phyloP scores from a whole-genome alignment of 2,329 filamentous ascomycete genomes.

The Simplicillium sp. region DNA sequence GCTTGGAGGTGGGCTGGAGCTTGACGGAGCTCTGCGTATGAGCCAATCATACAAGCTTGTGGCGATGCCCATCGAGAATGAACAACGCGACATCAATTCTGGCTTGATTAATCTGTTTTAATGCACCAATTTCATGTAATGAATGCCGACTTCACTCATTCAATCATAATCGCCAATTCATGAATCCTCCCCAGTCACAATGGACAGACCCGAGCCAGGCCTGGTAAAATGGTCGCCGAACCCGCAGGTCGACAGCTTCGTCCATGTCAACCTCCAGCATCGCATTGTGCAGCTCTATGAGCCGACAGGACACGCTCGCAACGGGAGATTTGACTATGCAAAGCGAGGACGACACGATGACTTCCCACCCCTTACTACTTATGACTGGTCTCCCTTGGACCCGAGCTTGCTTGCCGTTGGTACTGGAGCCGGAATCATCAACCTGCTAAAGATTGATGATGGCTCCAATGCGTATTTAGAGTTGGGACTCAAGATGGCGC shows the following conservation, averaged over 20 bases:
- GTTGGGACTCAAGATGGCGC: constrained; percentile 63
- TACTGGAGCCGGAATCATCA: constrained; percentile 65
- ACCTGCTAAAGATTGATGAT: constrained; percentile 63
- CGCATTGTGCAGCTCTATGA: constrained; percentile 54
- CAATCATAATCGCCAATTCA: constrained; percentile 3
- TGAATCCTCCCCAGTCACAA: constrained; percentile 12
- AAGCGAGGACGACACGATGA: constrained; percentile 52
- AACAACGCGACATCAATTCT: too few species aligned
- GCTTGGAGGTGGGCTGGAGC: too few species aligned
- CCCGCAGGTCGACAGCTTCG: constrained; percentile 46
- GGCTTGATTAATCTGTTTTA: too few species aligned
- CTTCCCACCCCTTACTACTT: constrained; percentile 53
- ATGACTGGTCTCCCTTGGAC: constrained; percentile 57
- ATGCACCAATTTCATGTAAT: too few species aligned
- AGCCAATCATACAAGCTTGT: too few species aligned
- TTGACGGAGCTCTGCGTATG: too few species aligned
- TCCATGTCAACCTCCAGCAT: constrained; percentile 56
- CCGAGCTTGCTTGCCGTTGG: constrained; percentile 64
- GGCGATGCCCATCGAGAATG: too few species aligned
- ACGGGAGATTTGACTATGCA: constrained; percentile 46
- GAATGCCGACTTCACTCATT: too few species aligned
- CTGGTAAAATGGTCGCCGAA: constrained; percentile 60
- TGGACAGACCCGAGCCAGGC: constrained; percentile 53
- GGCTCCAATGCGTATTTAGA: constrained; percentile 55
- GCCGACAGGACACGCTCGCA: constrained; percentile 48